Percentiles rank a stretch among this genome's conserved stretches.
These are phyloP conservation scores for Pseudocercospora cruenta DNA, from an alignment of 2,329 filamentous ascomycete species.

Conservation along the genomic window DNA sequence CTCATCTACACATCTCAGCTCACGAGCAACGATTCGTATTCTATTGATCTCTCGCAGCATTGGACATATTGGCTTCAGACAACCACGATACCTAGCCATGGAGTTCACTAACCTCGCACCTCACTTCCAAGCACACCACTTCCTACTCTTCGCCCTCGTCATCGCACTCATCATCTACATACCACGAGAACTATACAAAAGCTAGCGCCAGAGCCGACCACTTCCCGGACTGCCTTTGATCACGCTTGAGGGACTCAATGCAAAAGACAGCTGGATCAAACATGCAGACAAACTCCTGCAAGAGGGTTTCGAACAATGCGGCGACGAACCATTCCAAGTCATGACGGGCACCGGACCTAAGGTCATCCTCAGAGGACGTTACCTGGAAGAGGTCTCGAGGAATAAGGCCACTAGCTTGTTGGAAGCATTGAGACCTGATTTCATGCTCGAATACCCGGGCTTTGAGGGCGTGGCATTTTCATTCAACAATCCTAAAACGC, in stretches of 20 bases:
- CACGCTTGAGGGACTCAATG: not conserved
- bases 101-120: no score
- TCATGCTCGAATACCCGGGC: conserved; percentile 18
- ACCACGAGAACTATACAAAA: not conserved
- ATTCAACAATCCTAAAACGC: not conserved
- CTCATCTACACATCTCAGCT: no score
- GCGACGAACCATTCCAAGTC: conserved; percentile 19
- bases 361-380: conserved; percentile 18
- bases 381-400: conserved; percentile 18
- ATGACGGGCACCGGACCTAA: conserved; percentile 23
- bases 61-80: no score
- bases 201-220: not conserved
- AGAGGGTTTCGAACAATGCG: conserved; percentile 3
- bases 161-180: not conserved
- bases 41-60: no score
- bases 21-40: no score
- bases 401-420: conserved; percentile 15
- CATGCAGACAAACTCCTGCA: conserved; percentile 8
- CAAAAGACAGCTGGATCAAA: conserved; percentile 4
- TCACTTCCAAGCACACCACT: no score
- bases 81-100: no score
- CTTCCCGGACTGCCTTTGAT: conserved; percentile 4
- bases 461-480: conserved; percentile 12
- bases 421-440: conserved; percentile 14
- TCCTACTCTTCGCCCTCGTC: not conserved